Conservation (phyloP, 1,139 yeast species). For the Yamadazyma kanchanaburiensis region DNA sequence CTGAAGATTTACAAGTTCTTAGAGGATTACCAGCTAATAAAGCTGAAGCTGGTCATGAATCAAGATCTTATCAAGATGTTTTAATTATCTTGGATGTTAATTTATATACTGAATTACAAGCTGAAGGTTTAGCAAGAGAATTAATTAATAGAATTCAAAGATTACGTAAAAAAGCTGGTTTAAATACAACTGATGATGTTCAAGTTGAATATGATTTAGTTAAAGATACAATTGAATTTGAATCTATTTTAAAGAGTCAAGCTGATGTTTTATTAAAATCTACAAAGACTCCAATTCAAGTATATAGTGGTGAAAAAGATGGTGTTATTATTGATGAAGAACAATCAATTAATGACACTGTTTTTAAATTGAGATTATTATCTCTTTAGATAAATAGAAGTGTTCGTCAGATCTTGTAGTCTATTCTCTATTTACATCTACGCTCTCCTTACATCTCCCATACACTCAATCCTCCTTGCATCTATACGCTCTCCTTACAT, state of each 20-base stretch:
- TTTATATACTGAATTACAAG: constrained; percentile 80
- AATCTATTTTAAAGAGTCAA: constrained; percentile 60
- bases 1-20: constrained; percentile 85
- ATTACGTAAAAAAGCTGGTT: constrained; percentile 93
- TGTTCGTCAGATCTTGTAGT: too few species aligned
- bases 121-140: constrained; percentile 96
- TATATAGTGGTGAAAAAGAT: constrained; percentile 30
- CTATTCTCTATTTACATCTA: constrained; percentile 7
- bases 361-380: constrained; percentile 76
- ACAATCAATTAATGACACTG: constrained; percentile 82
- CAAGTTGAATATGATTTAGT: constrained; percentile 73
- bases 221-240: constrained; percentile 71
- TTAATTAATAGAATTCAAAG: constrained; percentile 96
- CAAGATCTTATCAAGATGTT: constrained; percentile 85
- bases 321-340: constrained; percentile 83
- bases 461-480: too few species aligned
- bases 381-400: too few species aligned
- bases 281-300: constrained; percentile 60
- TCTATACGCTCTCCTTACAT: too few species aligned
- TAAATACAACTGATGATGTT: constrained; percentile 94
- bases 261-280: constrained; percentile 70
- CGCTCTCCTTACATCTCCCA: too few species aligned
- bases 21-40: constrained; percentile 78
- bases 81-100: constrained; percentile 86
- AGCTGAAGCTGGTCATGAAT: constrained; percentile 69